Base-by-base conservation (phyloP, 2,329 filamentous ascomycete species). In the Leptographium galeiforme region DNA sequence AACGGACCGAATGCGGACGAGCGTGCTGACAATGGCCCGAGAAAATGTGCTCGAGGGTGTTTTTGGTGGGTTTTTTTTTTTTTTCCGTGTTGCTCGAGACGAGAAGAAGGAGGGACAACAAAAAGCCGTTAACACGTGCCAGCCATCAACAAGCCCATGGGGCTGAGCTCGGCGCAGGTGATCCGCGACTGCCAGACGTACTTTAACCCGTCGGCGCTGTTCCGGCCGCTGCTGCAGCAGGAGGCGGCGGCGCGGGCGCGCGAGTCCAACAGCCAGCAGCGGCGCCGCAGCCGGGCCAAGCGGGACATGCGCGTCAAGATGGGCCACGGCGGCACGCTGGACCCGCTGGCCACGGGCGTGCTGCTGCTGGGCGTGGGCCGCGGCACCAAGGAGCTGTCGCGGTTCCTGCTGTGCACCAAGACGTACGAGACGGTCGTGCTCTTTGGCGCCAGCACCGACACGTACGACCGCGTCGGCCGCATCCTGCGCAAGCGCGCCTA, bases 101-200 rank as follows among this genome's bases (percentile, higher is more conserved):
- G 33, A 7, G 33, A 34, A 34, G 11, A 34, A 34, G 7, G 33
- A 34, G 33, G 11, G 11, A 34, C 6, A 34, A 11, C 6, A 11
- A 34, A 34, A 34, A 34, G 11, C 33, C 8, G 12, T 6, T 13
- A 36, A 36, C 12, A n/a, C 18, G 10, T n/a, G 18, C 14, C 46
- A 95, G 91, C 88, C 67, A 85, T 98, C 68, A 89, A 95, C 72
- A 98, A 98, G 71, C 93, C 93, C 33, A 75, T 83, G 63, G 86
- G 84, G 62, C 80, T 91, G 63, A 89, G 85, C 66, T 97, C 91
- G 38, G 90, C 90, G 50, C 88, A 95, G 67, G 85, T 94, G 40
- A 81, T 98, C 59, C 89, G 91, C 65, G 85, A 91, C 64, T 82
- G 94, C 55, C 89, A 97, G 71, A 72, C 77, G 19, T 79, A 85